Evolutionary conservation across 2,329 filamentous ascomycete genomes (phyloP).

Genomic region (Curvularia hawaiiensis): DNA sequence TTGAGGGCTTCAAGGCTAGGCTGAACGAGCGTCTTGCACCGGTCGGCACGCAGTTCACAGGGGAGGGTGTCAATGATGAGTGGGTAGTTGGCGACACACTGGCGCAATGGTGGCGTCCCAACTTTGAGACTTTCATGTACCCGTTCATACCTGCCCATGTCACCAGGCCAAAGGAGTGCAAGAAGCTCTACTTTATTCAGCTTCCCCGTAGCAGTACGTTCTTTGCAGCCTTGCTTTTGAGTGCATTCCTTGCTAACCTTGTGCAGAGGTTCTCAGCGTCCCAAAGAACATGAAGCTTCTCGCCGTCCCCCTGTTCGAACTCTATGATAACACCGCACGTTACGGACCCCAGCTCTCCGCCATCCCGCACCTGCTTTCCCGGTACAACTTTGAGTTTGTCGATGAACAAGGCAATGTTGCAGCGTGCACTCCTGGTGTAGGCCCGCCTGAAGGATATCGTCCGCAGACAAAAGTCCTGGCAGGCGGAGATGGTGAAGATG

Average conservation of each 20-base stretch:
- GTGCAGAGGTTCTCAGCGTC: constrained; percentile 85
- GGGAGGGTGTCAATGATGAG: constrained; percentile 86
- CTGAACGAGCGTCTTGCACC: constrained; percentile 93
- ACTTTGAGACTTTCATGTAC: constrained; percentile 99
- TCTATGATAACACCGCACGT: constrained; percentile 94
- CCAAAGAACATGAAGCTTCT: constrained; percentile 99
- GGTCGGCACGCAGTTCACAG: constrained; percentile 78
- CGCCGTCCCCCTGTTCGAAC: constrained; percentile 93
- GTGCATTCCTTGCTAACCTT: constrained; percentile 15
- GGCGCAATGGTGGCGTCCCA: constrained; percentile 98
- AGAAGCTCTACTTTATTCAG: constrained; percentile 98
- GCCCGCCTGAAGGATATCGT: constrained; percentile 51
- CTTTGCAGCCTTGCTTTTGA: constrained; percentile 8
- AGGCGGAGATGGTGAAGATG: constrained; percentile 45
- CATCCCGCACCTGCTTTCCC: constrained; percentile 90
- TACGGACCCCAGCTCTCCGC: constrained; percentile 97
- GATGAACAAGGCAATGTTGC: constrained; percentile 90
- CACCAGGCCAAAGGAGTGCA: constrained; percentile 96
- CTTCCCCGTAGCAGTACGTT: constrained; percentile 82
- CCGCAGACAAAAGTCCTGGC: constrained; percentile 45
- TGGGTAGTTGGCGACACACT: constrained; percentile 96
- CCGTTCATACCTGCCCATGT: constrained; percentile 96
- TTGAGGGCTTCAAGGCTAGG: constrained; percentile 90
- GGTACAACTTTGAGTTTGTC: constrained; percentile 97
- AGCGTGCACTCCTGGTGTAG: constrained; percentile 80